phyloP scores from a whole-genome alignment of 495 filamentous ascomycete species.

The Symbiotaphrina buchneri region DNA sequence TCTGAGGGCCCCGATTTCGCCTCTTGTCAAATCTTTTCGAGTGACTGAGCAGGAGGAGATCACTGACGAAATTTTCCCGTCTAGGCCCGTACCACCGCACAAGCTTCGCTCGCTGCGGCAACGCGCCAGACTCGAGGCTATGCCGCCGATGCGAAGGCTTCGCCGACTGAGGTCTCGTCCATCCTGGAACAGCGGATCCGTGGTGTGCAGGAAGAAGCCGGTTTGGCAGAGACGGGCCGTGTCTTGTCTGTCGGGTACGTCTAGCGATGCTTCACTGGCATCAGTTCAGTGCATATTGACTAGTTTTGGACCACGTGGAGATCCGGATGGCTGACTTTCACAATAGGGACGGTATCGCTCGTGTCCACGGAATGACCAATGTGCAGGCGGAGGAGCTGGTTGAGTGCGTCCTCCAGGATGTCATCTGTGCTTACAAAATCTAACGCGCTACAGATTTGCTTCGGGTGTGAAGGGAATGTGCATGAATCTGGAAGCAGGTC shows the following conservation, averaged over 20 bases:
- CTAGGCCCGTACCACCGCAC: not conserved
- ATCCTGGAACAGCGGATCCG: slow-evolving; percentile 98
- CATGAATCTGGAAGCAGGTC: slow-evolving; percentile 99
- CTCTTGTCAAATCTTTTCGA: no score
- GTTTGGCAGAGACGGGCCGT: slow-evolving; percentile 93
- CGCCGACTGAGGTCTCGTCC: slow-evolving; percentile 94
- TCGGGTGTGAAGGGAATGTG: slow-evolving; percentile 99
- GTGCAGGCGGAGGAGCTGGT: slow-evolving; percentile 99
- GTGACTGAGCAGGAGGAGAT: no score
- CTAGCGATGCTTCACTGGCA: no score
- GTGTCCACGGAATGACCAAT: slow-evolving; percentile 99
- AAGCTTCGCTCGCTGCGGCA: slow-evolving; percentile 27
- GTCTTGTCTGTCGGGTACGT: slow-evolving; percentile 97
- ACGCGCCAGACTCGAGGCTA: slow-evolving; percentile 70
- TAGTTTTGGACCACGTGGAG: no score
- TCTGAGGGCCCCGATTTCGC: no score
- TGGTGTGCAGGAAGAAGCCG: slow-evolving; percentile 89
- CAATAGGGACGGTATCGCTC: slow-evolving; percentile 98
- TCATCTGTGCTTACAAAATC: slow-evolving; percentile 10
- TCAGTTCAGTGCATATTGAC: no score
- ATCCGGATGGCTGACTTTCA: no score
- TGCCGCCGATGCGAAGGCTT: slow-evolving; percentile 81
- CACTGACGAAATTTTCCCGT: not conserved
- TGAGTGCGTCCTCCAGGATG: slow-evolving; percentile 49
- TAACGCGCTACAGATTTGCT: slow-evolving; percentile 54